These are phyloP conservation scores for Hirsutella minnesotensis DNA, from an alignment of 2,329 filamentous ascomycete genomes.

Conservation along the genomic window DNA sequence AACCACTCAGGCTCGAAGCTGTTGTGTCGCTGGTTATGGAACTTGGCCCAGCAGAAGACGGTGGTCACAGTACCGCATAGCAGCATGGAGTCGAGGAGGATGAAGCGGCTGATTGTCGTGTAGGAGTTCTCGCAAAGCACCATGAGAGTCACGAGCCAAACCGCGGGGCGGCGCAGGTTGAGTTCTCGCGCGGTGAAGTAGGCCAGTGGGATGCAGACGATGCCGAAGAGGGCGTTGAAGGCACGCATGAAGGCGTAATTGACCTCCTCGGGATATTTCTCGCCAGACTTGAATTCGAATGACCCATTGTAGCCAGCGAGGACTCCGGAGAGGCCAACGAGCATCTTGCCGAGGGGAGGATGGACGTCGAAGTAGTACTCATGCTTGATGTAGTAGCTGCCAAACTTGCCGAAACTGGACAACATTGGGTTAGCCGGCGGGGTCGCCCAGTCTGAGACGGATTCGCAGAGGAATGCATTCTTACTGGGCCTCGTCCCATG, in stretches of 20 bases:
- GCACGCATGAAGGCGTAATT: conserved; percentile 98
- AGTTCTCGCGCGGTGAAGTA: conserved; percentile 92
- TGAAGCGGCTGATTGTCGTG: conserved; percentile 96
- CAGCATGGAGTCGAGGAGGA: conserved; percentile 96
- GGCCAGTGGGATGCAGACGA: conserved; percentile 81
- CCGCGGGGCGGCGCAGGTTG: conserved; percentile 71
- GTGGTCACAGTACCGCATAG: conserved; percentile 98
- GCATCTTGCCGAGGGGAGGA: conserved; percentile 94
- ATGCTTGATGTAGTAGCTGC: conserved; percentile 96
- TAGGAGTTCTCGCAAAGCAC: conserved; percentile 99
- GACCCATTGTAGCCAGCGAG: conserved; percentile 97
- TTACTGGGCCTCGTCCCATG: conserved; percentile 56
- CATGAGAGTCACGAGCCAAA: conserved; percentile 94
- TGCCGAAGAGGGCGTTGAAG: conserved; percentile 93
- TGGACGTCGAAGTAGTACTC: conserved; percentile 95
- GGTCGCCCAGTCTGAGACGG: not conserved
- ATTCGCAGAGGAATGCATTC: conserved; percentile 10
- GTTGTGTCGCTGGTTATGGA: conserved; percentile 76
- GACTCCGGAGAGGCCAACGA: conserved; percentile 91
- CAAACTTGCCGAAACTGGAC: conserved; percentile 83
- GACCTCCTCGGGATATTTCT: conserved; percentile 84
- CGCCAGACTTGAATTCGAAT: conserved; percentile 98
- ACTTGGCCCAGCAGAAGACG: conserved; percentile 92
- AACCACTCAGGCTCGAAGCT: conserved; percentile 91
- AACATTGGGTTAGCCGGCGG: conserved; percentile 3